phyloP scores from a whole-genome alignment of 139 green algal genomes.

The Bryopsis sp. region DNA sequence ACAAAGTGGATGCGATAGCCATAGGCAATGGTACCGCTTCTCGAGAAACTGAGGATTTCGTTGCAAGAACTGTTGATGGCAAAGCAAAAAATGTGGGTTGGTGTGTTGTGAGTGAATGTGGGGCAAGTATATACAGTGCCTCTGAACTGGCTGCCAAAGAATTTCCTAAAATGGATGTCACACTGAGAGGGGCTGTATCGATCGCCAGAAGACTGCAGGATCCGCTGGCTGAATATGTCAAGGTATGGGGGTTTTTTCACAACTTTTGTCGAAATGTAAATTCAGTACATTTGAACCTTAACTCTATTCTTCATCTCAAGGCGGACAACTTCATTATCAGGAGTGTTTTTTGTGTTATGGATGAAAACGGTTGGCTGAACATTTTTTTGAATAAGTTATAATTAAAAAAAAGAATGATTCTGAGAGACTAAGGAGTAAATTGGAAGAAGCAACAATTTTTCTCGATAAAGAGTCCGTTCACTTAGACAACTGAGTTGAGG shows the following conservation, averaged over 20 bases:
- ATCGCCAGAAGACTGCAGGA: slow-evolving; percentile 37
- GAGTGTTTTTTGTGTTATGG: neutral
- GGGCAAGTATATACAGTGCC: slow-evolving; percentile 31
- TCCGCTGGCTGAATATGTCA: slow-evolving; percentile 37
- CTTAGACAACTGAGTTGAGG: too few species aligned
- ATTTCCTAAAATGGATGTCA: slow-evolving; percentile 29
- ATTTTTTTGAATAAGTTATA: too few species aligned
- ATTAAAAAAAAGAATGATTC: too few species aligned
- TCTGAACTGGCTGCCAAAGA: slow-evolving; percentile 23
- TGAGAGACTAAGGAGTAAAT: too few species aligned
- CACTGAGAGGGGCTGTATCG: slow-evolving; percentile 30
- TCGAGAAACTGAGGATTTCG: slow-evolving; percentile 24
- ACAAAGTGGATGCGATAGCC: slow-evolving; percentile 16
- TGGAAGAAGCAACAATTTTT: too few species aligned
- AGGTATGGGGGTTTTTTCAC: too few species aligned
- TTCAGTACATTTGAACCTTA: too few species aligned
- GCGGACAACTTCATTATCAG: too few species aligned
- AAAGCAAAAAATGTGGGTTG: slow-evolving; percentile 14
- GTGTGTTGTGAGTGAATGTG: slow-evolving; percentile 27
- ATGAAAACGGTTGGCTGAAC: neutral
- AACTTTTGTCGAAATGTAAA: too few species aligned
- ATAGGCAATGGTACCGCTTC: slow-evolving; percentile 29
- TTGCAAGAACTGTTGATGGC: slow-evolving; percentile 8
- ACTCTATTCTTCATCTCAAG: too few species aligned
- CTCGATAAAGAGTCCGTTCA: too few species aligned